These are phyloP conservation scores for Mycena vitilis DNA, from an alignment of 768 basidiomycete species.

Conservation along the genomic window DNA sequence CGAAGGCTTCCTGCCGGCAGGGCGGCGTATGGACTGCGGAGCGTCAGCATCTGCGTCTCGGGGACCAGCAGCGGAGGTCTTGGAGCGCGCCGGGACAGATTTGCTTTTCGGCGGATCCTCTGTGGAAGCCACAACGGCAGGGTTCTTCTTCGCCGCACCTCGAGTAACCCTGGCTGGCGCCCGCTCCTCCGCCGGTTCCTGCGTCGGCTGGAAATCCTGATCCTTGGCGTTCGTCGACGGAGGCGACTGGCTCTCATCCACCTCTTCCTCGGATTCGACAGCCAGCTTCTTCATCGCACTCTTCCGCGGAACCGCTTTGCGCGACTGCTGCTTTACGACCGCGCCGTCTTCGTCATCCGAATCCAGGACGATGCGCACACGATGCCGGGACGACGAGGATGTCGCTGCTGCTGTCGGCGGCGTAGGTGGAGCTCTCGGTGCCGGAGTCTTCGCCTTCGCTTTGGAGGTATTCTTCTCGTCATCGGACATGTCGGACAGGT, in stretches of 20 bases:
- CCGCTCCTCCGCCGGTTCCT: constrained; percentile 9
- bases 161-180: constrained; percentile 23
- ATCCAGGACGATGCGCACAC: constrained; percentile 20
- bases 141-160: constrained; percentile 22
- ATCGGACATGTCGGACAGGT: constrained; percentile 42
- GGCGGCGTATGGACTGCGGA: constrained; percentile 16
- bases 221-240: constrained; percentile 22
- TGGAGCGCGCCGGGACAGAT: constrained; percentile 1
- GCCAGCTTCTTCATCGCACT: constrained; percentile 20
- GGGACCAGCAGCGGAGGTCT: not conserved
- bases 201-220: constrained; percentile 29
- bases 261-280: constrained; percentile 19
- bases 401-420: not conserved
- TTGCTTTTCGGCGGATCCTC: constrained; percentile 9
- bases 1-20: not conserved
- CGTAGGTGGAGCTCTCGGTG: not conserved
- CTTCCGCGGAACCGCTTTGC: constrained; percentile 17
- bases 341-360: constrained; percentile 34
- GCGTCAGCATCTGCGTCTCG: not conserved
- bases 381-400: not conserved
- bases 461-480: constrained; percentile 1
- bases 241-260: constrained; percentile 12
- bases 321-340: not conserved
- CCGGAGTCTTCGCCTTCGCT: constrained; percentile 4
- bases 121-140: not conserved